A percentile compares a stretch with the other conserved stretches of the same genome.
Conservation (phyloP, 805 yeast genomes). For the Barnettozyma vustinii region DNA sequence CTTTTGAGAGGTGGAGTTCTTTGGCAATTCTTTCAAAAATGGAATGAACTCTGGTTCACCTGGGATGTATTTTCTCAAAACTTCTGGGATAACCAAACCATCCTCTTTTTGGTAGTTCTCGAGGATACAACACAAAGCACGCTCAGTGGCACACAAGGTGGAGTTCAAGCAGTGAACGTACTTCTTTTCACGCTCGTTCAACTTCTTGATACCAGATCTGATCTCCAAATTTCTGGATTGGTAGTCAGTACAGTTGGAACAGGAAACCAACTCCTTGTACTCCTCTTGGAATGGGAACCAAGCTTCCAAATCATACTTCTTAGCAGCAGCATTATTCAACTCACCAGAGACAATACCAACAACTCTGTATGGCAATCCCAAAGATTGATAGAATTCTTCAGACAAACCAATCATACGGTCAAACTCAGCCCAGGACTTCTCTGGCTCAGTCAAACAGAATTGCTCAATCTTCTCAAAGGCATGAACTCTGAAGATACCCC, state of each 20-base stretch:
- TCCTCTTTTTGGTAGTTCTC: constrained; percentile 98
- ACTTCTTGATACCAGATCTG: constrained; percentile 96
- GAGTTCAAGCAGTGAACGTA: constrained; percentile 98
- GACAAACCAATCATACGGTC: constrained; percentile 89
- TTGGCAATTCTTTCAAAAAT: constrained; percentile 83
- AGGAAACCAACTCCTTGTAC: constrained; percentile 95
- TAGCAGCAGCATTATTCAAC: constrained; percentile 98
- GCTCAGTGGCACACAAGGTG: constrained; percentile 95
- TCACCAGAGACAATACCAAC: constrained; percentile 98
- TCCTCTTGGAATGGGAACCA: constrained; percentile 99
- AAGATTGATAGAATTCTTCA: constrained; percentile 89
- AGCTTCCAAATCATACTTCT: constrained; percentile 97
- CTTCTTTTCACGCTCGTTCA: constrained; percentile 92
- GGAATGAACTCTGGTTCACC: constrained; percentile 98
- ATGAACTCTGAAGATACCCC: constrained; percentile 99
- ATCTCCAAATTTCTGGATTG: constrained; percentile 98
- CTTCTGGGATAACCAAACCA: constrained; percentile 91
- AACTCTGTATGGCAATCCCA: constrained; percentile 92
- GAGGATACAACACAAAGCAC: constrained; percentile 94
- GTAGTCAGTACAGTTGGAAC: constrained; percentile 99
- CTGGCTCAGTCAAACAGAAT: constrained; percentile 93
- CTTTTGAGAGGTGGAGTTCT: constrained; percentile 80
- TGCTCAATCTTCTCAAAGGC: constrained; percentile 98
- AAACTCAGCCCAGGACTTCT: constrained; percentile 95
- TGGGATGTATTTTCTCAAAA: constrained; percentile 91